Percentiles rank a stretch among this genome's conserved stretches.
These are phyloP conservation scores for Leptomonas seymouri DNA, from an alignment of 208 protist genomes.

Conservation along the genomic window DNA sequence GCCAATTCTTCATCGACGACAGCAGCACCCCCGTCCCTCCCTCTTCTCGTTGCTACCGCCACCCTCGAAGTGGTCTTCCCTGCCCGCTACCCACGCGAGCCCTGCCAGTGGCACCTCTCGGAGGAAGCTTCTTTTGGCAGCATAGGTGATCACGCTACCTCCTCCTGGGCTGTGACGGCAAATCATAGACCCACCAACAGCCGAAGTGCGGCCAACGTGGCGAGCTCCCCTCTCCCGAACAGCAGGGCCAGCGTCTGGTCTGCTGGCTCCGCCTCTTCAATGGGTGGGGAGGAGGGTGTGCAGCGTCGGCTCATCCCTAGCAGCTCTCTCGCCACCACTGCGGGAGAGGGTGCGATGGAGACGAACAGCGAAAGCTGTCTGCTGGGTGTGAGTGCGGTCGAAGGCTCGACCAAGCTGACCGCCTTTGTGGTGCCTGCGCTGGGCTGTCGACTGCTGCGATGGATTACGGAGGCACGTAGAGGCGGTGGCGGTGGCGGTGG, in stretches of 20 bases:
- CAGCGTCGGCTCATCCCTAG: conserved; percentile 3
- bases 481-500: not conserved
- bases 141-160: conserved; percentile 22
- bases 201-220: not conserved
- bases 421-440: conserved; percentile 21
- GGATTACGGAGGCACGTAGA: conserved; percentile 19
- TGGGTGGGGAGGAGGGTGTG: not conserved
- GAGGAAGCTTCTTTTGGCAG: conserved; percentile 27
- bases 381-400: not conserved
- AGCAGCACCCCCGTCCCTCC: not conserved
- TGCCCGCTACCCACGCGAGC: conserved; percentile 43
- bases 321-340: conserved; percentile 4
- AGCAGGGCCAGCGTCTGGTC: not conserved
- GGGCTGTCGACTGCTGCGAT: conserved; percentile 21
- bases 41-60: conserved; percentile 29
- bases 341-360: conserved; percentile 1
- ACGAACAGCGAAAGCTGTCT: not conserved
- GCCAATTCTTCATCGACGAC: too few species aligned
- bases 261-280: not conserved
- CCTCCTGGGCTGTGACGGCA: conserved; percentile 29
- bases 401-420: conserved; percentile 11
- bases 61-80: conserved; percentile 47
- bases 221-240: not conserved
- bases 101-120: conserved; percentile 50
- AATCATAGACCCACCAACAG: conserved; percentile 5